Evolutionary conservation across 129 eudicot species (phyloP), one percentile per base, ranked within the genome.

Genomic region (Tagetes patula): DNA sequence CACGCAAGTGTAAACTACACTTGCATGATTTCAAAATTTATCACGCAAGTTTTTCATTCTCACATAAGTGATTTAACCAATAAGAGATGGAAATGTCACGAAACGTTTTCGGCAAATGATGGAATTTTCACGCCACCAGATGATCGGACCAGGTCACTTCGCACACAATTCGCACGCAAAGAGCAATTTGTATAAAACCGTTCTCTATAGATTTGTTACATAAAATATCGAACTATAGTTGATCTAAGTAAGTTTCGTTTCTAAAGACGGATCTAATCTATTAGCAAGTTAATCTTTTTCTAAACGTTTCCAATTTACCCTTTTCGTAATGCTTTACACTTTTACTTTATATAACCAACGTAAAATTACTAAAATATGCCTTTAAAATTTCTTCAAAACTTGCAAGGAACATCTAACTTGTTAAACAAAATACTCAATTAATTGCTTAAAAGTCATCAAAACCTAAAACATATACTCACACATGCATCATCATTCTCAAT

Each of bases 341-440:
- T 42, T 42, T 20, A n/a, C 69, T 69, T 49, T 69, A 69, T 37
- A 49, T 37, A 13, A 2, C n/a, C 13, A 36, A 69, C 58, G 31
- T 33, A 42, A 42, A 20, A 20, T 20, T 20, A 20, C 27, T 20
- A 20, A 20, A 5, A 42, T 42, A 42, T 59, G 9, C 46, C 61
- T 70, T 70, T 63, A 20, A 20, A 20, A 69, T 40, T 71, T 78
- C 52, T 30, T 58, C 39, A 52, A 78, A 71, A 71, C 90, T 86
- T 86, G 87, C 82, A 86, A 83, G 90, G 20, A 79, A 85, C 81
- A 82, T 56, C 65, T 76, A 69, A 65, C 87, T 80, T 82, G 49
- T 67, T 36, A 32, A 67, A 53, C 80, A 71, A 70, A 20, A 31
- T 41, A 73, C 75, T 80, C 70, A 12, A 45, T 73, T 67, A 60